These are phyloP conservation scores for Torulaspora quercuum DNA, from an alignment of 805 yeast genomes.

Conservation along the genomic window DNA sequence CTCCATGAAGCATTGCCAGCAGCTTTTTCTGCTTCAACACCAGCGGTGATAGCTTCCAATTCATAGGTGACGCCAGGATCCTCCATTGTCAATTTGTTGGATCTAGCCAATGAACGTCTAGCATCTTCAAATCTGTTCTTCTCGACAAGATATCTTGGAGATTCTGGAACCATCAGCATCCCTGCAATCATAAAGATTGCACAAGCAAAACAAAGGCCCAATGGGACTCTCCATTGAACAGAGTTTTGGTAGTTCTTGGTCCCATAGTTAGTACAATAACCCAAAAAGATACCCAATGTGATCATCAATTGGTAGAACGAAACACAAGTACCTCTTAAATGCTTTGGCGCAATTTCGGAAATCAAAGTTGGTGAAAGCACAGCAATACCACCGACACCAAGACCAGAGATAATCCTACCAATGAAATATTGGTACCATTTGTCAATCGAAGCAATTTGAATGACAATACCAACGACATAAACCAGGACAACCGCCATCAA, in stretches of 20 bases:
- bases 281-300: conserved; percentile 71
- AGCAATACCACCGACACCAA: conserved; percentile 77
- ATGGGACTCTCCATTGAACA: conserved; percentile 73
- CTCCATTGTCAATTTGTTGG: conserved; percentile 54
- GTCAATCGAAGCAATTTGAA: conserved; percentile 53
- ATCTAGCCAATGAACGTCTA: conserved; percentile 52
- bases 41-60: conserved; percentile 54
- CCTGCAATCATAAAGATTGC: conserved; percentile 40
- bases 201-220: conserved; percentile 55
- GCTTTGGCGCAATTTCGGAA: conserved; percentile 41
- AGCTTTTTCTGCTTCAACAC: conserved; percentile 54
- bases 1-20: conserved; percentile 68
- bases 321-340: conserved; percentile 68
- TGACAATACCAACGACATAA: conserved; percentile 63
- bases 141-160: conserved; percentile 65
- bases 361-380: conserved; percentile 73
- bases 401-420: conserved; percentile 67
- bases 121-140: conserved; percentile 58
- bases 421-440: conserved; percentile 70
- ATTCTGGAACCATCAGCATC: conserved; percentile 62
- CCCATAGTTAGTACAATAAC: conserved; percentile 73
- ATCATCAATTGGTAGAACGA: conserved; percentile 69
- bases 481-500: conserved; percentile 57
- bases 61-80: conserved; percentile 56
- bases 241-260: conserved; percentile 38